Evolutionary conservation across 768 basidiomycete species (phyloP), one percentile per base, ranked within the genome.

Genomic region (Calocybe gangraenosa): DNA sequence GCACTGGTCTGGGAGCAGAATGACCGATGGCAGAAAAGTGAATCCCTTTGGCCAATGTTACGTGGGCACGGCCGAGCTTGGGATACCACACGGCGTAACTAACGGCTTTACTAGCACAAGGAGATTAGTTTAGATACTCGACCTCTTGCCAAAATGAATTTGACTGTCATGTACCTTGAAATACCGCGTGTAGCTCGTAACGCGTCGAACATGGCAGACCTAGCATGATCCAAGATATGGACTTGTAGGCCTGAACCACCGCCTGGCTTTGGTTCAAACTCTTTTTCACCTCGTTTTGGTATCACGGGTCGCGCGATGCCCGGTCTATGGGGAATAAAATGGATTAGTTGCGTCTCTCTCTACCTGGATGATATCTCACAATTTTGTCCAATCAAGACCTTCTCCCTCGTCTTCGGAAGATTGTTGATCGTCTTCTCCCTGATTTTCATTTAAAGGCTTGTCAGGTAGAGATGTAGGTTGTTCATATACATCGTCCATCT

Each of bases 201-300:
- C 0, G 92, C 84, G 22, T 84, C 80, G 46, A 95, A 84, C 86
- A 98, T 91, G 2, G 95, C 96, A 39, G 75, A 68, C 44, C 95
- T 69, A 37, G 91, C 78, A 22, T 82, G 76, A 44, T 89, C 83
- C 17, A 98, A 75, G 48, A 90, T 78, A 65, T 91, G 85, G 20
- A 81, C 65, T 58, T 98, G 96, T 10, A 91, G 68, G 10, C 78
- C 79, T 9, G 89, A 84, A 5, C 85, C 87, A 8, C 78, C 70
- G 42, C 73, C 69, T 41, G 68, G 57, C 53, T 72, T 71, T 1
- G 96, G 96, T 61, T 98, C 95, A 53, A 92, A 98, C 52, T 98
- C 94, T 61, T 99, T 98, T 65, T 98, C 96, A 1, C 96, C 96
- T 20, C 96, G 80, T 63, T 90, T 94, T 5, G 96, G 96, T 40